Conservation (phyloP, 176 grass and related monocot species). For the Leersia perrieri region DNA sequence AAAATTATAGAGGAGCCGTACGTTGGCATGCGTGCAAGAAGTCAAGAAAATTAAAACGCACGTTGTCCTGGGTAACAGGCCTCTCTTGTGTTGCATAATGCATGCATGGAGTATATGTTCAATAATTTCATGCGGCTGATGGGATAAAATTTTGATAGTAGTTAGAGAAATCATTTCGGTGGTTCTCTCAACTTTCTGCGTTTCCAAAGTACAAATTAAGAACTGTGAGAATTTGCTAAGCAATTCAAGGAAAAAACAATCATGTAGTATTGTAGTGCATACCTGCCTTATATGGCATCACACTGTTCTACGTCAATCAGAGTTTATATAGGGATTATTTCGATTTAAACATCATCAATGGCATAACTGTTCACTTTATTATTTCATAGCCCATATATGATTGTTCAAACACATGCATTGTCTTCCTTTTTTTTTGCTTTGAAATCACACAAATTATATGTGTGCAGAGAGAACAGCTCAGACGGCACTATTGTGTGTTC, state of each 20-base stretch:
- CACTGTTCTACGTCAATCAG: not conserved
- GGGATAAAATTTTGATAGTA: not conserved
- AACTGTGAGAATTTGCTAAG: not conserved
- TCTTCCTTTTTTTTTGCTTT: not conserved
- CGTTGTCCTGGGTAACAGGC: not conserved
- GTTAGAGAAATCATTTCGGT: not conserved
- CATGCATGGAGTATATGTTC: not conserved
- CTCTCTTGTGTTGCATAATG: not conserved
- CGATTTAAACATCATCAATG: not conserved
- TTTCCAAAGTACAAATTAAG: not conserved
- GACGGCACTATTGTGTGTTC: conserved; percentile 11
- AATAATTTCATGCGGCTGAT: not conserved
- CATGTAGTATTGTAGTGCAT: too few relatives aligned
- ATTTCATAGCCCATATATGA: not conserved
- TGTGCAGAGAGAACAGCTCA: not conserved
- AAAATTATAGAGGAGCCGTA: not conserved
- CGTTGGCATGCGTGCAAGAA: too few relatives aligned
- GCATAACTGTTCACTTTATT: not conserved
- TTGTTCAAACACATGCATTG: not conserved
- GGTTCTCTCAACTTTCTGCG: not conserved
- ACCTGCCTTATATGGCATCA: not conserved
- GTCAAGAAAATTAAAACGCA: too few relatives aligned
- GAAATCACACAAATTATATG: not conserved
- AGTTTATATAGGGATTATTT: not conserved
- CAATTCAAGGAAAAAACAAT: too few relatives aligned